Percentiles rank a stretch among this genome's conserved stretches.
These are phyloP conservation scores for Pilatotrama ljubarskyi DNA, from an alignment of 768 basidiomycete species.

Conservation along the genomic window DNA sequence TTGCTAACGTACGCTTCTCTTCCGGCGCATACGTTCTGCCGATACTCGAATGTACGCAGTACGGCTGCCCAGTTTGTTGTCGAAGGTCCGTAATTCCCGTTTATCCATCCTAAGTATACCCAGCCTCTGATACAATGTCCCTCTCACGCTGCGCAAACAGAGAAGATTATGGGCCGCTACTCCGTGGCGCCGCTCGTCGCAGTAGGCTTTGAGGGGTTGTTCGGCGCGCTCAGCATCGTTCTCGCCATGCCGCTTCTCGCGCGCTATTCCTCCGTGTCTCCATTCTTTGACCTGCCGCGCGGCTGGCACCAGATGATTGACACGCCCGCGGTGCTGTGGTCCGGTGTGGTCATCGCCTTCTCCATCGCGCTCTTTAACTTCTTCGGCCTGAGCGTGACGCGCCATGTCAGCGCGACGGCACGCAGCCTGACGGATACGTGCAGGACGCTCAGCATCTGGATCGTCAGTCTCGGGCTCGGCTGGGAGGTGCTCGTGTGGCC, in stretches of 20 bases:
- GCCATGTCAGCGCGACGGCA: constrained; percentile 90
- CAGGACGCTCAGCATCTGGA: constrained; percentile 95
- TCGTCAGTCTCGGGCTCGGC: constrained; percentile 82
- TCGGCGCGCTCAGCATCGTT: constrained; percentile 80
- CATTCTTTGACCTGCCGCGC: constrained; percentile 81
- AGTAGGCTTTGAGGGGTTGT: constrained; percentile 93
- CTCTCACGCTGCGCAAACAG: constrained; percentile 33
- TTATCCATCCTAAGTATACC: neutral
- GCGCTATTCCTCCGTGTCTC: constrained; percentile 59
- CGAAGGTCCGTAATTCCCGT: constrained; percentile 44
- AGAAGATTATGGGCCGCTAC: constrained; percentile 91
- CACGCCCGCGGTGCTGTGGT: constrained; percentile 57
- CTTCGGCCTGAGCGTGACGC: constrained; percentile 90
- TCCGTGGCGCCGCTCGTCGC: constrained; percentile 86
- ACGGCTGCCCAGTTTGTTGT: constrained; percentile 92
- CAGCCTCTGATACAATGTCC: neutral
- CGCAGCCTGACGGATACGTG: constrained; percentile 93
- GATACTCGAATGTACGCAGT: constrained; percentile 40
- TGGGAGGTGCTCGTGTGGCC: constrained; percentile 90
- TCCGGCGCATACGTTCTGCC: constrained; percentile 5
- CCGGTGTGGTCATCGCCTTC: constrained; percentile 48
- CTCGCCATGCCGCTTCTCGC: constrained; percentile 80
- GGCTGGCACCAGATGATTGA: constrained; percentile 89
- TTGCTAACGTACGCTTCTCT: constrained; percentile 11
- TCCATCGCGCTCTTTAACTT: constrained; percentile 59